Percentiles rank a stretch among this genome's conserved stretches.
These are phyloP conservation scores for Alternaria triticimaculans DNA, from an alignment of 2,329 filamentous ascomycete species.

Conservation along the genomic window DNA sequence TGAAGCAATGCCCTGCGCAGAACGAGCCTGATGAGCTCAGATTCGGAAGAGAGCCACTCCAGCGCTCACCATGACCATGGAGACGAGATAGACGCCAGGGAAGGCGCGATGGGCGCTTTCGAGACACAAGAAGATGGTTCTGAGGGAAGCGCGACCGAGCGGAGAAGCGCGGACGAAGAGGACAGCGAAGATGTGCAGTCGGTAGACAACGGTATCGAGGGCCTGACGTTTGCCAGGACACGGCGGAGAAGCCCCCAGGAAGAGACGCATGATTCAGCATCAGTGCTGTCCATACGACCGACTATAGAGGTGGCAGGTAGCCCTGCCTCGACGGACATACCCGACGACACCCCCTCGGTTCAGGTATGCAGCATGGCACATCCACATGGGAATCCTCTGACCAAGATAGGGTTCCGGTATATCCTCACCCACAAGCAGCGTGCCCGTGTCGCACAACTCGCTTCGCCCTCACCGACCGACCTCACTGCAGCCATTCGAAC, in stretches of 20 bases:
- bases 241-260: constrained; percentile 20
- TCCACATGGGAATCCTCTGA: constrained; percentile 16
- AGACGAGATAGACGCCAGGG: constrained; percentile 47
- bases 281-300: constrained; percentile 26
- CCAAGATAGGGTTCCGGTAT: constrained; percentile 57
- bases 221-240: constrained; percentile 43
- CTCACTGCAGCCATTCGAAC: constrained; percentile 90
- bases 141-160: constrained; percentile 8
- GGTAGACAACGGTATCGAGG: constrained; percentile 30
- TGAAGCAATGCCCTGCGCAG: constrained; percentile 61
- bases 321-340: constrained; percentile 74
- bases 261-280: constrained; percentile 30
- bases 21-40: constrained; percentile 71
- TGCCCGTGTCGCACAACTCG: constrained; percentile 72
- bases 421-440: constrained; percentile 74
- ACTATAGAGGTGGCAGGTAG: constrained; percentile 58
- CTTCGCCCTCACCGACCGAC: constrained; percentile 77
- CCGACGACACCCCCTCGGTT: constrained; percentile 84
- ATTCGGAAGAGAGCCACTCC: constrained; percentile 67
- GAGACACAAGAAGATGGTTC: background rate
- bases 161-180: constrained; percentile 22
- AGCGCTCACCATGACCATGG: constrained; percentile 59
- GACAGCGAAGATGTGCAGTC: constrained; percentile 34
- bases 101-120: constrained; percentile 27
- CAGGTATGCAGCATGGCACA: constrained; percentile 64